Percentiles rank a stretch among this genome's conserved stretches.
These are phyloP conservation scores for Phytophthora meadii DNA, from an alignment of 352 stramenopile species.

Conservation along the genomic window DNA sequence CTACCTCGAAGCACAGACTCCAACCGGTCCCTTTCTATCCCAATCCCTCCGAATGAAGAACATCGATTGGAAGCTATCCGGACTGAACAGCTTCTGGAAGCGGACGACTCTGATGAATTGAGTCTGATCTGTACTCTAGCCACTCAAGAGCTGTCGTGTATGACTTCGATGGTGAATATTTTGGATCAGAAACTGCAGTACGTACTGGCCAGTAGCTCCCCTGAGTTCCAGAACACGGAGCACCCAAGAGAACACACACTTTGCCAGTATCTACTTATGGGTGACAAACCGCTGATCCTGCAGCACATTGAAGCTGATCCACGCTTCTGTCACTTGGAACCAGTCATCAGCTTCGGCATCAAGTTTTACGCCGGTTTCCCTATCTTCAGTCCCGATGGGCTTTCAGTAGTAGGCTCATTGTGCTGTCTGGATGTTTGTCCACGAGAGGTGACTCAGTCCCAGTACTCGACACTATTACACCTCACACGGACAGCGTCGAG, in stretches of 20 bases:
- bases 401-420: conserved; percentile 34
- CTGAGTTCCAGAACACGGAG: conserved; percentile 30
- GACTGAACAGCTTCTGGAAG: conserved; percentile 32
- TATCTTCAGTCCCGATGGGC: conserved; percentile 24
- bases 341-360: conserved; percentile 36
- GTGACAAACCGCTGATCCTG: conserved; percentile 52
- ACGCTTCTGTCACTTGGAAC: conserved; percentile 50
- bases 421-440: conserved; percentile 34
- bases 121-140: conserved; percentile 46
- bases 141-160: conserved; percentile 44
- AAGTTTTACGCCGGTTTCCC: conserved; percentile 70
- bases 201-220: conserved; percentile 44
- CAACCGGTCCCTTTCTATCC: conserved; percentile 17
- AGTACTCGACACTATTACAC: conserved; percentile 38
- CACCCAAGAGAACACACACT: conserved; percentile 48
- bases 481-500: conserved; percentile 28
- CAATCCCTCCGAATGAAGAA: conserved; percentile 46
- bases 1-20: conserved; percentile 38
- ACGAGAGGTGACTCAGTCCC: conserved; percentile 36
- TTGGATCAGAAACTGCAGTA: conserved; percentile 41
- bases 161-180: conserved; percentile 49
- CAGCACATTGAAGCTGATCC: conserved; percentile 59
- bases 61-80: conserved; percentile 42
- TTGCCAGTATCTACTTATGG: conserved; percentile 62
- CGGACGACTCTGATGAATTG: conserved; percentile 39